A percentile compares a stretch with the other conserved stretches of the same genome.
phyloP scores from a whole-genome alignment of 2,329 filamentous ascomycete genomes.

The Dryadomyces quercivorus region DNA sequence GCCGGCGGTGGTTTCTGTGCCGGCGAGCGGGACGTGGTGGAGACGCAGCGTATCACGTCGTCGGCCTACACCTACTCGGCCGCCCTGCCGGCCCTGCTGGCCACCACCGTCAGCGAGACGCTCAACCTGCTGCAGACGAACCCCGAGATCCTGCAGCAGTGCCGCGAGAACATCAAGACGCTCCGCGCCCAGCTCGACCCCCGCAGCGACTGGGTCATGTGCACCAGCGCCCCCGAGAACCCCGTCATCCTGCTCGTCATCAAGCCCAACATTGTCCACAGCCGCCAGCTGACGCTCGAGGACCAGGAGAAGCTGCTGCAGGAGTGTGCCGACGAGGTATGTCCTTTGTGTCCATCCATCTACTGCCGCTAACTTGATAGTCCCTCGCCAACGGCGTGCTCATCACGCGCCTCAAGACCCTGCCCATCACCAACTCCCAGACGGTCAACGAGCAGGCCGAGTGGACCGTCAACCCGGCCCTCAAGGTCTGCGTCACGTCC shows the following conservation, averaged over 20 bases:
- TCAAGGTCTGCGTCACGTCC: slow-evolving; percentile 85
- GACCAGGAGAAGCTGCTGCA: slow-evolving; percentile 80
- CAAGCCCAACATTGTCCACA: slow-evolving; percentile 69
- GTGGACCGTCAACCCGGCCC: slow-evolving; percentile 62
- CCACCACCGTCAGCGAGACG: slow-evolving; percentile 91
- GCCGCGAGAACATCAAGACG: slow-evolving; percentile 75
- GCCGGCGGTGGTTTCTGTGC: slow-evolving; percentile 95
- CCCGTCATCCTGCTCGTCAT: slow-evolving; percentile 74
- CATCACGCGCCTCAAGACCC: slow-evolving; percentile 73
- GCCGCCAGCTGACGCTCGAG: slow-evolving; percentile 52
- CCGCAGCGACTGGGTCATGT: slow-evolving; percentile 82
- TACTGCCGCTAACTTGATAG: slow-evolving; percentile 30
- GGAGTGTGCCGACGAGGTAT: slow-evolving; percentile 92
- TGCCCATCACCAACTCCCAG: slow-evolving; percentile 51
- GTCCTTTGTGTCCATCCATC: neutral
- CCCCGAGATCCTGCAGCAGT: slow-evolving; percentile 65
- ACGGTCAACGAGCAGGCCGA: slow-evolving; percentile 55
- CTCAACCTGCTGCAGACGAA: slow-evolving; percentile 75
- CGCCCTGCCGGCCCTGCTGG: slow-evolving; percentile 82
- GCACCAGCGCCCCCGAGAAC: slow-evolving; percentile 72
- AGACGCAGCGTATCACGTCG: slow-evolving; percentile 89
- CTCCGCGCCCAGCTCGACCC: slow-evolving; percentile 85
- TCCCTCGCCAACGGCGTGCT: slow-evolving; percentile 77
- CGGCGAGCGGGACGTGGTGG: slow-evolving; percentile 79
- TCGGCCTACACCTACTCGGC: slow-evolving; percentile 93